Conservation (phyloP, 2,329 filamentous ascomycete species). For the Aaosphaeria pasadenensis region DNA sequence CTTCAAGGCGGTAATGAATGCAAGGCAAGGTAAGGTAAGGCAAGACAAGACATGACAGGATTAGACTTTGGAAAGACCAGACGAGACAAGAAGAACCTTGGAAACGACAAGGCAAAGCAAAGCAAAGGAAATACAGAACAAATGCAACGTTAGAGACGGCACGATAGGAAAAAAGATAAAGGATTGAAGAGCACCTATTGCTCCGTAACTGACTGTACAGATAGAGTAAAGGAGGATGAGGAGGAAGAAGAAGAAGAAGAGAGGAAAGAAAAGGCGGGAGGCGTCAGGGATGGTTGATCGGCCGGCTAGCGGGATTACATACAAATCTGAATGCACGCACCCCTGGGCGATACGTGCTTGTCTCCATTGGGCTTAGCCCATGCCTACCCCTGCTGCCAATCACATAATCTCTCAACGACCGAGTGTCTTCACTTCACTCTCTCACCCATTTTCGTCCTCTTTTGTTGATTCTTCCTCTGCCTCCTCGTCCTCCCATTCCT, state of each 20-base stretch:
- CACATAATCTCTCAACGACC: conserved; percentile 8
- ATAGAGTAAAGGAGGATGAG: no score
- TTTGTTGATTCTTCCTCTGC: no score
- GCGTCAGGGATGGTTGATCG: conserved; percentile 22
- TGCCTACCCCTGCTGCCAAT: conserved; percentile 29
- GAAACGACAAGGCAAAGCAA: not conserved
- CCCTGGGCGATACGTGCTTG: no score
- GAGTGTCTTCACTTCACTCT: conserved; percentile 6
- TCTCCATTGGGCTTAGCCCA: no score
- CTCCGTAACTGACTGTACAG: no score
- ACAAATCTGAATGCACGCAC: no score
- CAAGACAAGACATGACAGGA: not conserved
- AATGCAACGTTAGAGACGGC: no score
- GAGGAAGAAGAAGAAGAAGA: no score
- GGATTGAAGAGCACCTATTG: no score
- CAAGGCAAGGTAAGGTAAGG: no score
- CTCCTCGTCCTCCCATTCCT: no score
- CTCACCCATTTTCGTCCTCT: not conserved
- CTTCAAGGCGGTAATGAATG: not conserved
- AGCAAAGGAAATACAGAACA: not conserved
- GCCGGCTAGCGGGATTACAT: conserved; percentile 21
- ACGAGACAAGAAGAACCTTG: not conserved
- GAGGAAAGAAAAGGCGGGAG: not conserved
- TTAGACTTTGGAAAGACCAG: not conserved
- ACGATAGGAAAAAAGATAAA: no score